Evolutionary conservation across 1,139 yeast genomes (phyloP), one percentile per base, ranked within the genome.

Genomic region (Pichia inconspicua): DNA sequence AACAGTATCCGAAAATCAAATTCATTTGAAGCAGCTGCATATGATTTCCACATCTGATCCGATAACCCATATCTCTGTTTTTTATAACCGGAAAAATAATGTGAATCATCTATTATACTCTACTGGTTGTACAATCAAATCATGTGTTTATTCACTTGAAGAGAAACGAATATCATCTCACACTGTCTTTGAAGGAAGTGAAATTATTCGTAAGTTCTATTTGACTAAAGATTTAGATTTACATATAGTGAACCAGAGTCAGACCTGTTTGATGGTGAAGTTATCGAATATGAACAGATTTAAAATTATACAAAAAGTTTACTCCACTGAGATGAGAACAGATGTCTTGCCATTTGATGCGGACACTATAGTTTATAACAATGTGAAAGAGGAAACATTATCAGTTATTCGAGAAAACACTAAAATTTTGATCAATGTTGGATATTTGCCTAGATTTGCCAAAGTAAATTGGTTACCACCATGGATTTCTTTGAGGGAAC

Each of bases 401-500:
- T 12, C 19, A 4, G n/a, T 39, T n/a, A 22, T 7, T 11, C 32
- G 10, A 28, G 5, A 39, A 3, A 15, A 7, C 10, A 25, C 11
- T 5, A 14, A 7, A 25, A 2, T 10, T 14, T 17, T 25, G 14
- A 6, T 27, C 14, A 19, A 39, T 14, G 22, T 72, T 41, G 63
- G 75, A 0, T 71, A 72, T 42, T 69, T 77, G 22, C 77, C 82
- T 0, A 62, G 78, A 49, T 65, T 77, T 0, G 63, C 55, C 30
- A 37, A 45, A 52, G 51, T 71, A 66, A 14, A 60, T 47, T 48
- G 71, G 62, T 49, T 53, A 40, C 59, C 72, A 52, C 45, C 63
- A 27, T 77, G 82, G 82, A 14, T 45, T 7, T 36, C 44, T 2
- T 14, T 36, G 10, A 41, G 43, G 10, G 46, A 38, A 6, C 25